These are phyloP conservation scores for Pseudogymnoascus sp. DNA, from an alignment of 2,329 filamentous ascomycete species.

Conservation along the genomic window DNA sequence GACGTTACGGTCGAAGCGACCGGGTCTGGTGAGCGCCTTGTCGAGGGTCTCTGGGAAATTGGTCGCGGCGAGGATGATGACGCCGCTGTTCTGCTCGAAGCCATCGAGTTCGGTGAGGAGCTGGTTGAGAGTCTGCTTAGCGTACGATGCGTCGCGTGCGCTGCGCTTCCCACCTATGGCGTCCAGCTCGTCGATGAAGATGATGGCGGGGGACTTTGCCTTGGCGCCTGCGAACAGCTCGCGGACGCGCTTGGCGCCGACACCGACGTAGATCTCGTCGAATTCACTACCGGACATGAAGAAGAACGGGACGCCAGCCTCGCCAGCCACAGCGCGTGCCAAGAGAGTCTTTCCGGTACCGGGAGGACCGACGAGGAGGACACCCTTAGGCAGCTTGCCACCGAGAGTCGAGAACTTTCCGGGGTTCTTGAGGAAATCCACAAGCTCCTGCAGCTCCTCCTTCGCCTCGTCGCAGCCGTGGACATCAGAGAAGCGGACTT, in stretches of 20 bases:
- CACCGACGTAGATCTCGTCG: constrained; percentile 96
- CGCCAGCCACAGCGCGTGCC: constrained; percentile 89
- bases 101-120: constrained; percentile 94
- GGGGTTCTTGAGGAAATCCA: constrained; percentile 91
- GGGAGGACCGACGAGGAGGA: constrained; percentile 87
- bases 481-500: constrained; percentile 82
- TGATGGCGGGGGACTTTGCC: constrained; percentile 79
- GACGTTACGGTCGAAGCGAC: constrained; percentile 92
- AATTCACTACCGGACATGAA: constrained; percentile 99
- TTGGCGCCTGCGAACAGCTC: constrained; percentile 84
- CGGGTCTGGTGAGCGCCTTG: constrained; percentile 87
- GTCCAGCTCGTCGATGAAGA: constrained; percentile 92
- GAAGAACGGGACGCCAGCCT: constrained; percentile 97
- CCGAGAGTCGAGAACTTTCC: constrained; percentile 90
- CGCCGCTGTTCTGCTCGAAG: constrained; percentile 88
- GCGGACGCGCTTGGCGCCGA: constrained; percentile 91
- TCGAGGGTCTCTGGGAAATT: constrained; percentile 94
- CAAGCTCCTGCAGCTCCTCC: constrained; percentile 92
- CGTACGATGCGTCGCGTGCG: constrained; percentile 85
- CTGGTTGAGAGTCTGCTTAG: constrained; percentile 96
- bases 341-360: constrained; percentile 97
- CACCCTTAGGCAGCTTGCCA: constrained; percentile 94
- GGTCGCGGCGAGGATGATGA: constrained; percentile 93
- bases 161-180: constrained; percentile 93
- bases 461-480: constrained; percentile 98